Evolutionary conservation across 2,329 filamentous ascomycete species (phyloP), one percentile per base, ranked within the genome.

Genomic region (Alternaria rosae): DNA sequence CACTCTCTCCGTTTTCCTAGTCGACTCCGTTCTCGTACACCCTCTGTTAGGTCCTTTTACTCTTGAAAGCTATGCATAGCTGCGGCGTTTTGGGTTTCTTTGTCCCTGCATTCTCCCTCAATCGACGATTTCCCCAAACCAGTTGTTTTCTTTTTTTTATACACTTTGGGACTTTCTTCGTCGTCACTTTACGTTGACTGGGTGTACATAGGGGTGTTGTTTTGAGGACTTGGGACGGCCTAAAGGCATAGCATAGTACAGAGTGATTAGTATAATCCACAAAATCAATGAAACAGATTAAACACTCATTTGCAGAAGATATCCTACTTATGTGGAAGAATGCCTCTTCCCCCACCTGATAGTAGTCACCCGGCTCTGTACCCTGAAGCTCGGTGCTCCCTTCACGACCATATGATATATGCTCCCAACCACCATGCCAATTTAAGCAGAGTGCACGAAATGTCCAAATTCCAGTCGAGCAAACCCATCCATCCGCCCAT

Each of bases 1-100:
- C 48, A 52, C 21, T 54, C 61, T 20, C 44, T 61, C 45, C 61
- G 45, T 53, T 63, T 63, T 57, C 57, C 61, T 48, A 63, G 52
- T 44, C 61, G 57, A 30, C 21, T 63, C 41, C 57, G 51, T 56
- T 56, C 57, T 48, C 35, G 58, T 35, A 44, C 53, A 28, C 58
- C 45, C 45, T 61, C 58, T 12, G 38, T 61, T 20, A 30, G 23
- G 45, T 61, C 58, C 26, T 61, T 61, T 61, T 47, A 47, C 44
- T 61, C 54, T 41, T 61, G 54, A 61, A 55, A 41, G 13, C 30
- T 61, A 35, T 38, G 58, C 58, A 61, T 61, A 55, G 53, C 54
- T 52, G 32, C 28, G 58, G 58, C 54, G 58, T 61, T 61, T 21
- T 51, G 47, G 47, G 28, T 51, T 13, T 51, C 47, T 20, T 51